Percentiles rank a stretch among this genome's conserved stretches.
Conservation (phyloP, 2,329 filamentous ascomycete species). For the Trichoderma breve region DNA sequence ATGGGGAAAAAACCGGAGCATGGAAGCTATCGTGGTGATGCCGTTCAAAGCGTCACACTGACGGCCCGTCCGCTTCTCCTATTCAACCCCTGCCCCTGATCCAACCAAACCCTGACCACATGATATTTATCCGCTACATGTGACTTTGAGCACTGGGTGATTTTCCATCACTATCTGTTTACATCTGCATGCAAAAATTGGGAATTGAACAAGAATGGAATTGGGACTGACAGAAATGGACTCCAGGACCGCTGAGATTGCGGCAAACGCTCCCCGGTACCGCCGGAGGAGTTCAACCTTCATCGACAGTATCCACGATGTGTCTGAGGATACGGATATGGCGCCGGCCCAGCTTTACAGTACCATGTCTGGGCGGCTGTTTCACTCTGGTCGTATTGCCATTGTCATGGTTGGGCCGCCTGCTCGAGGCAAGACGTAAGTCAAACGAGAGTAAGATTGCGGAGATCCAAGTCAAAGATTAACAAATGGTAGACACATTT, state of each 20-base stretch:
- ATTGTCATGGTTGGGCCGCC: slow-evolving; percentile 96
- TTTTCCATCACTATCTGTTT: not conserved
- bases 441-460: slow-evolving; percentile 21
- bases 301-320: slow-evolving; percentile 94
- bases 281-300: slow-evolving; percentile 92
- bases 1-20: not conserved
- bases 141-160: not conserved
- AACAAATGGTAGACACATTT: slow-evolving; percentile 69
- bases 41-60: not conserved
- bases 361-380: slow-evolving; percentile 93
- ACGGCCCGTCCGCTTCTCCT: not conserved
- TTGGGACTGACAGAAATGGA: slow-evolving; percentile 22
- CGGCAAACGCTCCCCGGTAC: slow-evolving; percentile 85
- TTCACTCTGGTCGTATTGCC: slow-evolving; percentile 94
- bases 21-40: not conserved
- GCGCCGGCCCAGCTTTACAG: slow-evolving; percentile 97
- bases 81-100: not conserved
- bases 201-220: not conserved
- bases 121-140: not conserved
- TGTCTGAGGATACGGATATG: slow-evolving; percentile 75
- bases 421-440: slow-evolving; percentile 89
- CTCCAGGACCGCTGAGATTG: slow-evolving; percentile 80
- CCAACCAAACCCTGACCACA: not conserved
- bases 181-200: not conserved
- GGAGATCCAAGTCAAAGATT: slow-evolving; percentile 20